Evolutionary conservation across 441 rosid genomes (phyloP).

Genomic region (Capsella rubella): DNA sequence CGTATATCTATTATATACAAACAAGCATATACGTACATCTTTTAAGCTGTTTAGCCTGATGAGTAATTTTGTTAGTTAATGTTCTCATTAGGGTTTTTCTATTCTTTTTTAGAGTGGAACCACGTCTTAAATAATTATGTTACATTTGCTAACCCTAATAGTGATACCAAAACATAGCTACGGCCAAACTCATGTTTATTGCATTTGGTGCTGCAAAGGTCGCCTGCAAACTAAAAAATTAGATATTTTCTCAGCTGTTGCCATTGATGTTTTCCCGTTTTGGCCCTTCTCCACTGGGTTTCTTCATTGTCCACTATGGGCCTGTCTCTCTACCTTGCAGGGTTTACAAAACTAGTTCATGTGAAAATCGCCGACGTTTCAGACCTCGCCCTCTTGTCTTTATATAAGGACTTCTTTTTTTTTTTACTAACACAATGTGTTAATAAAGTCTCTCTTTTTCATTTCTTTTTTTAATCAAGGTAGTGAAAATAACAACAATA

Average conservation of each 20-base stretch:
- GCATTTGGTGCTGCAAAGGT: not conserved
- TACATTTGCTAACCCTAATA: not conserved
- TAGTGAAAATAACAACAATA: not conserved
- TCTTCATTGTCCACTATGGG: not conserved
- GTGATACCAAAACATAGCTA: not conserved
- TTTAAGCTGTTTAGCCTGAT: not conserved
- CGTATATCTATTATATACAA: not conserved
- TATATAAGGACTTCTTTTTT: not conserved
- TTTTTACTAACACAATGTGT: not conserved
- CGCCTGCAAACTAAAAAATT: not conserved
- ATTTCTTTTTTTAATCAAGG: not conserved
- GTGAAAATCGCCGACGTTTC: not conserved
- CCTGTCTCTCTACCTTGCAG: not conserved
- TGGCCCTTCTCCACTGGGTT: not conserved
- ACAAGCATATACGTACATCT: not conserved
- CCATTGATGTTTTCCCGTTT: not conserved
- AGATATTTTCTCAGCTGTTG: not conserved
- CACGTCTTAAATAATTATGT: not conserved
- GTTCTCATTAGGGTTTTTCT: not conserved
- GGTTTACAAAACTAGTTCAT: not conserved
- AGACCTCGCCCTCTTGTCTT: not conserved
- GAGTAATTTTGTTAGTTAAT: not conserved
- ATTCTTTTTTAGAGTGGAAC: not conserved
- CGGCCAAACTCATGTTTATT: not conserved
- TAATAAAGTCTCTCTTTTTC: not conserved